These are phyloP conservation scores for Chenopodium berlandieri DNA, from an alignment of 148 eudicot species.

Conservation along the genomic window DNA sequence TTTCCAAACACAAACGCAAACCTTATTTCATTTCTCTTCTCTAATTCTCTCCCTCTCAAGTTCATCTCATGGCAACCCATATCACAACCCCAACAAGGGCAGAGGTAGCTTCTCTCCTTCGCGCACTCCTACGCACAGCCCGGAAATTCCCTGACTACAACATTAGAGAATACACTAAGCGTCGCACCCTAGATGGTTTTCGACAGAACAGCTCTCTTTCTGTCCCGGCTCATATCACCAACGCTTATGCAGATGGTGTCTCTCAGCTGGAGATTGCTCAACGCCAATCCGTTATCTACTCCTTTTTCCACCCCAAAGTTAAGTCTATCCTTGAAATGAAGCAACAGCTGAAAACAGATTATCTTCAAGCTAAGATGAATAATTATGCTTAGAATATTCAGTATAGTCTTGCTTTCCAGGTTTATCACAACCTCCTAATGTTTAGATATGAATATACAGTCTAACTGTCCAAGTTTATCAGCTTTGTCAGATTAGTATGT, in stretches of 20 bases:
- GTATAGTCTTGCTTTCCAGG: too few relatives aligned
- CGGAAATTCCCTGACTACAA: slow-evolving; percentile 65
- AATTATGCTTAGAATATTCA: not conserved
- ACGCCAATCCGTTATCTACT: slow-evolving; percentile 39
- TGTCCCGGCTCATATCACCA: slow-evolving; percentile 27
- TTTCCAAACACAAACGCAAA: too few relatives aligned
- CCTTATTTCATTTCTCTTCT: too few relatives aligned
- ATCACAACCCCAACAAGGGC: slow-evolving; percentile 32
- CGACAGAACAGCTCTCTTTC: slow-evolving; percentile 51
- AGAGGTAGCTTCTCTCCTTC: slow-evolving; percentile 51
- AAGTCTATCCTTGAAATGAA: slow-evolving; percentile 62
- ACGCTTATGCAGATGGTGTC: too few relatives aligned
- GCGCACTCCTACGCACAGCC: slow-evolving; percentile 56
- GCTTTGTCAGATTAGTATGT: too few relatives aligned
- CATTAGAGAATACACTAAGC: slow-evolving; percentile 63
- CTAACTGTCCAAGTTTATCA: too few relatives aligned
- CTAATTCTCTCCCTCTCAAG: too few relatives aligned
- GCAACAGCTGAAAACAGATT: not conserved
- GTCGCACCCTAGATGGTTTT: slow-evolving; percentile 60
- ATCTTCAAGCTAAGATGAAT: not conserved
- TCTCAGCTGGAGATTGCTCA: too few relatives aligned
- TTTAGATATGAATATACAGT: too few relatives aligned
- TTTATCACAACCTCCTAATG: too few relatives aligned
- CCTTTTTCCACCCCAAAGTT: slow-evolving; percentile 50
- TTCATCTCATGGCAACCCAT: slow-evolving; percentile 11